A percentile compares a stretch with the other conserved stretches of the same genome.
Evolutionary conservation across 2,329 filamentous ascomycete genomes (phyloP).

Genomic region (Emergomyces pasteurianus): DNA sequence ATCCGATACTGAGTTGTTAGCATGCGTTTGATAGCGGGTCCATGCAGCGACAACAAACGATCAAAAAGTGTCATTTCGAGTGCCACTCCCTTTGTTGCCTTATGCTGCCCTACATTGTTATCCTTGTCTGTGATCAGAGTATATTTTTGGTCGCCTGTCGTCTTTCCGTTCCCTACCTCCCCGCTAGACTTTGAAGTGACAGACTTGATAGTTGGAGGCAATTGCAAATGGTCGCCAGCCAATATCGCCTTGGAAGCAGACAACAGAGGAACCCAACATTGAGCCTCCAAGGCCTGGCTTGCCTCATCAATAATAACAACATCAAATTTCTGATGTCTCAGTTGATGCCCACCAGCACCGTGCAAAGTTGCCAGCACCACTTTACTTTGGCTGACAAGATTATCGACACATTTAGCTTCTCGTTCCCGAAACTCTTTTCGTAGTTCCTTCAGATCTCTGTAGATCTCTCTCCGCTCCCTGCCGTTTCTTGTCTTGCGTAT

Average conservation of each 20-base stretch:
- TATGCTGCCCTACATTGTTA: constrained; percentile 17
- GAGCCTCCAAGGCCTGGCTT: constrained; percentile 87
- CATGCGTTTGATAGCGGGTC: constrained; percentile 77
- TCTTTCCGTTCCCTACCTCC: constrained; percentile 19
- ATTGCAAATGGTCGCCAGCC: constrained; percentile 85
- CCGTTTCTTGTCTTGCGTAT: constrained; percentile 78
- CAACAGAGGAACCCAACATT: constrained; percentile 89
- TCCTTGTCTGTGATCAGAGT: constrained; percentile 8
- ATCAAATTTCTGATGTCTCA: constrained; percentile 72
- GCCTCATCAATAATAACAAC: constrained; percentile 94
- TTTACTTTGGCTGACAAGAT: constrained; percentile 62
- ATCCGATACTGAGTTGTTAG: constrained; percentile 96
- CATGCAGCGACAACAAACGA: constrained; percentile 69
- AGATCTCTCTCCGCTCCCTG: constrained; percentile 67
- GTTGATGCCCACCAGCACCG: constrained; percentile 74
- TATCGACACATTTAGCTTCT: constrained; percentile 68
- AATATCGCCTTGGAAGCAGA: constrained; percentile 72
- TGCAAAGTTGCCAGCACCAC: constrained; percentile 89
- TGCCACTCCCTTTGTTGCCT: constrained; percentile 23
- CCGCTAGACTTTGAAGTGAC: constrained; percentile 42
- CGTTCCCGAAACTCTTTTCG: constrained; percentile 79
- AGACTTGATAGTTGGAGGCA: constrained; percentile 90
- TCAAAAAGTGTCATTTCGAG: constrained; percentile 92
- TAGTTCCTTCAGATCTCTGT: constrained; percentile 71
- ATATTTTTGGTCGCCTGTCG: constrained; percentile 15